Conservation (phyloP, 345 rosid genomes). For the Rhizophora mangle region DNA sequence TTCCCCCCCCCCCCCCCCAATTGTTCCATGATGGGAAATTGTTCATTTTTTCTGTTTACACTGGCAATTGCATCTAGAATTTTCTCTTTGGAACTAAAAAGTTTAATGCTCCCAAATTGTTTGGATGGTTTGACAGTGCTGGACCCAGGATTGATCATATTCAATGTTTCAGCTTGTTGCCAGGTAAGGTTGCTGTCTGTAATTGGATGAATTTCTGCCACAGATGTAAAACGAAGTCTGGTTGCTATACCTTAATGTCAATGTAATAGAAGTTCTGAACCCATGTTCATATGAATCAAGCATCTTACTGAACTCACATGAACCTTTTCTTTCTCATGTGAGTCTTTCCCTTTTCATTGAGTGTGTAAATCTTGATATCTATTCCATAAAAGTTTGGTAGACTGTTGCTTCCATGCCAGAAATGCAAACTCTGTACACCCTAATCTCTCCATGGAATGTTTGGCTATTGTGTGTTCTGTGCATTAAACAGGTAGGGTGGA, state of each 20-base stretch:
- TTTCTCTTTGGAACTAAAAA: not conserved
- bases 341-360: not conserved
- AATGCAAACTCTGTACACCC: not conserved
- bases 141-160: constrained; percentile 45
- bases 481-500: constrained; percentile 60
- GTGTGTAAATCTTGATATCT: no score
- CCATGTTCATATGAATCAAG: no score
- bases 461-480: not conserved
- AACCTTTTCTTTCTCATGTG: no score
- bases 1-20: not conserved
- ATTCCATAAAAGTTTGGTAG: not conserved
- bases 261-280: no score
- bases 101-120: not conserved
- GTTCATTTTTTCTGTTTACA: not conserved
- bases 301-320: no score
- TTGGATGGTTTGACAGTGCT: constrained; percentile 45
- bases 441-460: not conserved
- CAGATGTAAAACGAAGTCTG: not conserved
- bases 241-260: constrained; percentile 1
- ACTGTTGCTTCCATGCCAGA: not conserved
- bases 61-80: not conserved
- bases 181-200: constrained; percentile 46
- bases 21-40: not conserved
- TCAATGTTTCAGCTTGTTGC: constrained; percentile 58
- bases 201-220: constrained; percentile 6